These are phyloP conservation scores for Termitomyces sp. DNA, from an alignment of 768 basidiomycete species.

Conservation along the genomic window DNA sequence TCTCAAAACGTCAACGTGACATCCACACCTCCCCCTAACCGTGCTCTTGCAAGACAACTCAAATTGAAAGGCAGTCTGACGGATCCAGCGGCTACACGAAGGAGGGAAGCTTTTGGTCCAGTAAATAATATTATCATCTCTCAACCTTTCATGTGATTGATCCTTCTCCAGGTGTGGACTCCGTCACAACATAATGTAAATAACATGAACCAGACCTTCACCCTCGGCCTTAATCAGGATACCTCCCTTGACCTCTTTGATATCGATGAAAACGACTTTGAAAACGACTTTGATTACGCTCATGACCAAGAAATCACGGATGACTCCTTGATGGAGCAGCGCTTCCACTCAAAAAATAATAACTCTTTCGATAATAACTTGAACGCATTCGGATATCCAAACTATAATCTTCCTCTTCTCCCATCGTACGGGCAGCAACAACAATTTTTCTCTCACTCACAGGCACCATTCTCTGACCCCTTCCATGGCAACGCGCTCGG, in stretches of 20 bases:
- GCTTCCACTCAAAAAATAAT: slow-evolving; percentile 26
- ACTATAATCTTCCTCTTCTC: slow-evolving; percentile 22
- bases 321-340: slow-evolving; percentile 30
- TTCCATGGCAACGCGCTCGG: slow-evolving; percentile 33
- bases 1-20: slow-evolving; percentile 31
- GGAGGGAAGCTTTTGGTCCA: slow-evolving; percentile 39
- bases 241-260: slow-evolving; percentile 61
- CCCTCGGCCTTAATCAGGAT: slow-evolving; percentile 34
- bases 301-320: slow-evolving; percentile 31
- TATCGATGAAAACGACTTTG: slow-evolving; percentile 70
- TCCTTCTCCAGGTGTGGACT: slow-evolving; percentile 26
- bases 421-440: slow-evolving; percentile 23
- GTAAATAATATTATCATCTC: slow-evolving; percentile 26
- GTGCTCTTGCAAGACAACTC: slow-evolving; percentile 47
- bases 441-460: slow-evolving; percentile 20
- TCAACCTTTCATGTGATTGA: slow-evolving; percentile 19
- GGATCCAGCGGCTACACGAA: slow-evolving; percentile 58
- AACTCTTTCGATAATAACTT: slow-evolving; percentile 15
- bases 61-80: slow-evolving; percentile 70
- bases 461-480: slow-evolving; percentile 35
- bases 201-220: slow-evolving; percentile 23
- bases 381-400: slow-evolving; percentile 33
- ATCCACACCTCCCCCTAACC: slow-evolving; percentile 70
- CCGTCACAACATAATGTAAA: slow-evolving; percentile 23
- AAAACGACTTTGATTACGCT: slow-evolving; percentile 39